Evolutionary conservation across 345 rosid species (phyloP), one percentile per base, ranked within the genome.

Genomic region (Eucalyptus polyanthemos): DNA sequence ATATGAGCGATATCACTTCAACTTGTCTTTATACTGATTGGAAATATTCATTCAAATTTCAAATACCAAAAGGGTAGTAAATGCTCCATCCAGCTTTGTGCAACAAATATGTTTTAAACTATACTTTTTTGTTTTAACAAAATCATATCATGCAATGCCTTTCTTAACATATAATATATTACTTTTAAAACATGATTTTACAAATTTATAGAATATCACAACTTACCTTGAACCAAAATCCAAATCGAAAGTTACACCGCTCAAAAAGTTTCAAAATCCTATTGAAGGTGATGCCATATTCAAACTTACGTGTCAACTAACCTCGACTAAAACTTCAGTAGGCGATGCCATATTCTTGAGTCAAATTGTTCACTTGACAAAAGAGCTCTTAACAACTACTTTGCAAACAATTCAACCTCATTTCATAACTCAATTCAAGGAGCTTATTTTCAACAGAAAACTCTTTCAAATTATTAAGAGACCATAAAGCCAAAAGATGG

Each of bases 1-100:
- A 10, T 25, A 11, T 5, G 6, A 58, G n/a, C 1, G 1, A 58
- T 58, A 25, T 58, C 14, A 58, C 65, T 58, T 58, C n/a, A 58
- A 10, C n/a, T 10, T 0, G 2, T 3, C 3, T 58, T 11, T 11
- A 24, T 58, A 58, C 12, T 24, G 0, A 58, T 24, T 0, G 6
- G 12, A 58, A 58, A 58, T 5, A 58, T 58, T 58, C 65, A 58
- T 58, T 25, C 1, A 11, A 58, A 11, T 58, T 58, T 58, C 14
- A 24, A 25, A 1, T 58, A 58, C 3, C 65, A 5, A 58, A 25
- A 25, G 14, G 62, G 1, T 22, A 56, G 12, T 56, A 56, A 9
- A 56, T 1, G 0, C 62, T 21, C 62, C 62, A 56, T 56, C 27
- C 1, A 1, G 4, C 29, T 25, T 25, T 10, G 0, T 5, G 65